These are phyloP conservation scores for Capronia coronata DNA, from an alignment of 2,329 filamentous ascomycete genomes.

Conservation along the genomic window DNA sequence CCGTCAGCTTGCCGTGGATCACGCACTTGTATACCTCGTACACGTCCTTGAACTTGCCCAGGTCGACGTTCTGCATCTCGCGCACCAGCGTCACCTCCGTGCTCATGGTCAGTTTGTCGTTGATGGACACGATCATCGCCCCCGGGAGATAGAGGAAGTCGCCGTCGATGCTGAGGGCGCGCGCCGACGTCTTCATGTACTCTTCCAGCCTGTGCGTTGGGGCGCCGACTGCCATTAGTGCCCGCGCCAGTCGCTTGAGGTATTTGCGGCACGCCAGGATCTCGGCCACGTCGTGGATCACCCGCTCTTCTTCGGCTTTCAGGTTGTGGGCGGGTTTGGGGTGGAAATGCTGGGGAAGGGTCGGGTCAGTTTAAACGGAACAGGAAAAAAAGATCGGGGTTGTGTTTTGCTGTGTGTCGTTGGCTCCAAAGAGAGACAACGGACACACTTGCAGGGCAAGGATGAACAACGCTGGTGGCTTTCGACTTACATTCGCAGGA, in stretches of 20 bases:
- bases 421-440: too few relatives aligned
- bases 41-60: constrained; percentile 40
- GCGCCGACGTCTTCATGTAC: constrained; percentile 82
- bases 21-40: constrained; percentile 46
- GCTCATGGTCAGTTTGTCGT: constrained; percentile 43
- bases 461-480: too few relatives aligned
- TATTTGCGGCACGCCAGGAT: constrained; percentile 77
- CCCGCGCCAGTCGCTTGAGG: constrained; percentile 74
- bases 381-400: background rate
- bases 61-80: constrained; percentile 39
- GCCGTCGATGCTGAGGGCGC: constrained; percentile 80
- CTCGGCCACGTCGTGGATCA: constrained; percentile 48
- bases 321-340: constrained; percentile 7
- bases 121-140: constrained; percentile 92
- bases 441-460: too few relatives aligned
- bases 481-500: constrained; percentile 10
- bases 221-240: constrained; percentile 83
- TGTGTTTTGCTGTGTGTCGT: too few relatives aligned
- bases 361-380: too few relatives aligned
- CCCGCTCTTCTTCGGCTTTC: constrained; percentile 17
- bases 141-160: constrained; percentile 87
- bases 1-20: constrained; percentile 42
- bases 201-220: constrained; percentile 85
- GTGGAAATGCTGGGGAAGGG: constrained; percentile 21
- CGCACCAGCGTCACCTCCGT: constrained; percentile 43